Conservation (phyloP, 441 rosid species). For the Euphorbia neoarborescens region DNA sequence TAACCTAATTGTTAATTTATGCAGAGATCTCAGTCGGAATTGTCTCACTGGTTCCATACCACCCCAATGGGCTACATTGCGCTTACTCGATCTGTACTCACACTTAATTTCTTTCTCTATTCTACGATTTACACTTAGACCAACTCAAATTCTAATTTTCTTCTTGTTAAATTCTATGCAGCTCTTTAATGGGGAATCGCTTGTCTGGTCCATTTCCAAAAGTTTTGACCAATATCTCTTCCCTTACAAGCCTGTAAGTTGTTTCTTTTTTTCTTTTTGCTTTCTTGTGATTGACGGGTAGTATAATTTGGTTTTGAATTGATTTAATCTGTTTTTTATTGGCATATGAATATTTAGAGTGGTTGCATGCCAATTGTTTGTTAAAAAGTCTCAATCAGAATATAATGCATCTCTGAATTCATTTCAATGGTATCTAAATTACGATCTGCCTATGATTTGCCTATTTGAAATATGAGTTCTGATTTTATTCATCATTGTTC, state of each 20-base stretch:
- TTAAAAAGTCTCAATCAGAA: background rate
- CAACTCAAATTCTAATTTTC: background rate
- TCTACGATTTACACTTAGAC: background rate
- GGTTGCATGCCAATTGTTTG: background rate
- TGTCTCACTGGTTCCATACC: slow-evolving; percentile 64
- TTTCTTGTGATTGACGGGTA: no score
- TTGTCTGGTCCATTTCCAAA: slow-evolving; percentile 77
- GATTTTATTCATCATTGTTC: background rate
- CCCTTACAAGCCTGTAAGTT: slow-evolving; percentile 64
- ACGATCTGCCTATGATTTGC: background rate
- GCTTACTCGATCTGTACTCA: slow-evolving; percentile 51
- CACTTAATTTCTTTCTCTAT: background rate
- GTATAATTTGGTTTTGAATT: background rate
- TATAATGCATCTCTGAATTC: background rate
- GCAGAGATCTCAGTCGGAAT: slow-evolving; percentile 84
- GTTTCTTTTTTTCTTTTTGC: no score
- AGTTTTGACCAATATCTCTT: slow-evolving; percentile 53
- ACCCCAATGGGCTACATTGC: slow-evolving; percentile 67
- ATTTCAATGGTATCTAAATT: background rate
- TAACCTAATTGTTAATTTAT: background rate
- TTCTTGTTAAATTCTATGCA: slow-evolving; percentile 24
- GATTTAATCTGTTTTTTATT: background rate
- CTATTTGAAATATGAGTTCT: background rate
- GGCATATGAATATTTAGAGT: background rate
- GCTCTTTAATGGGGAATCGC: slow-evolving; percentile 82